Conservation (phyloP, 192 early-diverging fungal genomes). For the Backusella sp. region DNA sequence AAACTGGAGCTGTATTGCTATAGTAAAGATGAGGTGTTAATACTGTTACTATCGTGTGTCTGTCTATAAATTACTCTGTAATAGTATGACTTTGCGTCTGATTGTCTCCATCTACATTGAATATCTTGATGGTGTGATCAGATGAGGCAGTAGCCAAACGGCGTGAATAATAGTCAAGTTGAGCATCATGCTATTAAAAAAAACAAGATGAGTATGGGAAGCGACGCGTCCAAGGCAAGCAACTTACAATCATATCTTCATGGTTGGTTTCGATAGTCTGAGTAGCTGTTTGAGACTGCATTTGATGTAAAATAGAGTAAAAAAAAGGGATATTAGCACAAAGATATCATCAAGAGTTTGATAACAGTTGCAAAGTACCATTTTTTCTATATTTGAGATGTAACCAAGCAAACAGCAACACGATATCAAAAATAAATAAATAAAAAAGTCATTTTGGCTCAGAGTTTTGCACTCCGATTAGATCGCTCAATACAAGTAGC, state of each 20-base stretch:
- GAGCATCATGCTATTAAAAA: constrained; percentile 55
- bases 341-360: neutral
- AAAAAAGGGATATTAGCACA: neutral
- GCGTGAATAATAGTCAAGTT: constrained; percentile 71
- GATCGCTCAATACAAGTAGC: too few relatives aligned
- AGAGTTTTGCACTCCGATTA: neutral
- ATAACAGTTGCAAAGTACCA: neutral
- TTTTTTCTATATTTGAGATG: neutral
- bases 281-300: constrained; percentile 26
- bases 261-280: constrained; percentile 82
- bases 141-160: constrained; percentile 98
- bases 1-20: constrained; percentile 97
- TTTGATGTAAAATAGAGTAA: neutral
- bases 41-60: neutral
- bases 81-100: constrained; percentile 69
- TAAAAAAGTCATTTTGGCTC: neutral
- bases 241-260: constrained; percentile 84
- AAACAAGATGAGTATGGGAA: neutral
- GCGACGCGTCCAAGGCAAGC: neutral
- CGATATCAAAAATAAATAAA: neutral
- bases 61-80: constrained; percentile 53
- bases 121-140: constrained; percentile 91
- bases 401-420: constrained; percentile 9
- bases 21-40: neutral
- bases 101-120: constrained; percentile 79